phyloP scores from a whole-genome alignment of 345 rosid species.

The Garcia nutans region DNA sequence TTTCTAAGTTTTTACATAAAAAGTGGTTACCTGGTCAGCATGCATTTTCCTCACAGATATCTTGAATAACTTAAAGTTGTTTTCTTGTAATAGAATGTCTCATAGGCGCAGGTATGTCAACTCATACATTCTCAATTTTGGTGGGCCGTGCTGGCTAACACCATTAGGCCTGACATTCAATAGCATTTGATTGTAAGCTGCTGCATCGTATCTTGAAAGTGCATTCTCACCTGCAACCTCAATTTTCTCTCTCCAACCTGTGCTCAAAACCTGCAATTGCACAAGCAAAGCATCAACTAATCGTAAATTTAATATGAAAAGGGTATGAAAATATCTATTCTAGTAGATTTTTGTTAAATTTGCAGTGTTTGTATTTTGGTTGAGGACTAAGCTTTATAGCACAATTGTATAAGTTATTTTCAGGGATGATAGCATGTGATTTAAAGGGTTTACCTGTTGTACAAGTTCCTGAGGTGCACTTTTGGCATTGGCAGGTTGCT shows the following conservation, averaged over 20 bases:
- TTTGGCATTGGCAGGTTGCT: constrained; percentile 56
- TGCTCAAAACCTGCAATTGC: constrained; percentile 63
- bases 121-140: constrained; percentile 61
- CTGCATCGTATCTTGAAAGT: constrained; percentile 60
- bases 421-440: background rate
- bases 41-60: constrained; percentile 79
- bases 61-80: constrained; percentile 60
- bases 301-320: background rate
- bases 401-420: background rate
- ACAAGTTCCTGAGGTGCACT: constrained; percentile 83
- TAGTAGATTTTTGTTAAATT: background rate
- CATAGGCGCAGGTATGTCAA: constrained; percentile 71
- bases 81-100: constrained; percentile 40
- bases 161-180: constrained; percentile 85
- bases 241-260: constrained; percentile 67
- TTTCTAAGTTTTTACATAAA: too few relatives aligned
- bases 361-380: background rate
- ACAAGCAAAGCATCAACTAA: constrained; percentile 14
- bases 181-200: constrained; percentile 70
- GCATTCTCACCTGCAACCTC: constrained; percentile 91
- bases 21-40: constrained; percentile 64
- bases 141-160: constrained; percentile 45
- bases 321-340: constrained; percentile 12
- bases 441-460: constrained; percentile 50
- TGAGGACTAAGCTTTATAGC: background rate